A percentile compares a stretch with the other conserved stretches of the same genome.
These are phyloP conservation scores for Sequoia sempervirens DNA, from an alignment of 75 land plant genomes.

Conservation along the genomic window DNA sequence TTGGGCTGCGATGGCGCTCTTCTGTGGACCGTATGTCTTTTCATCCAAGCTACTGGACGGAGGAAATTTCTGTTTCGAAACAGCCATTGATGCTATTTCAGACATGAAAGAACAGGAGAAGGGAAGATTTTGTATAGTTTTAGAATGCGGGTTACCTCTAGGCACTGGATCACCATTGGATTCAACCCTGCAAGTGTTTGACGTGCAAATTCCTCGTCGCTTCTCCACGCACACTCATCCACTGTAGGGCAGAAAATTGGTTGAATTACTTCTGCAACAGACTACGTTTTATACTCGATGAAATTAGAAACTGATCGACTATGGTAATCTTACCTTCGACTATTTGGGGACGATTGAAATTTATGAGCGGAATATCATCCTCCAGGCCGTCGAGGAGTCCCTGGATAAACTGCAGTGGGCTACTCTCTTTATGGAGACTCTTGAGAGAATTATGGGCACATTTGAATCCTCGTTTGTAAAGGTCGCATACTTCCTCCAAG, in stretches of 20 bases:
- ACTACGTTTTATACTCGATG: background rate
- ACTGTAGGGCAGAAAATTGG: background rate
- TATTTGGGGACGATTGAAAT: slow-evolving; percentile 5
- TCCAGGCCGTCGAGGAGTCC: background rate
- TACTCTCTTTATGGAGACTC: background rate
- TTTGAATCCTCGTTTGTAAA: slow-evolving; percentile 13
- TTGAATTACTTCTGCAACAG: background rate
- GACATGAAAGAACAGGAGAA: background rate
- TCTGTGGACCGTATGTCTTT: slow-evolving; percentile 45
- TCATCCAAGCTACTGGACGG: slow-evolving; percentile 18
- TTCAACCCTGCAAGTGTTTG: slow-evolving; percentile 30
- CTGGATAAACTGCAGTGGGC: background rate
- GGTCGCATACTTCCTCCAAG: slow-evolving; percentile 19
- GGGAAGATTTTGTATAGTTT: background rate
- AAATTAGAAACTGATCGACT: no score
- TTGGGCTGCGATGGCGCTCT: slow-evolving; percentile 62
- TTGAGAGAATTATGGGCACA: slow-evolving; percentile 22
- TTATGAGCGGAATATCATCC: background rate
- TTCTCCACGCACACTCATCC: slow-evolving; percentile 24
- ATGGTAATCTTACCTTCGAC: background rate
- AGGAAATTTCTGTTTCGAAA: slow-evolving; percentile 46
- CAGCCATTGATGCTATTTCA: no score
- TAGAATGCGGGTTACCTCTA: background rate
- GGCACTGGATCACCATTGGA: slow-evolving; percentile 24
- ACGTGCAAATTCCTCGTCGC: slow-evolving; percentile 39